Base-by-base conservation (phyloP, 306 rosid species). In the Dryas drummondii region DNA sequence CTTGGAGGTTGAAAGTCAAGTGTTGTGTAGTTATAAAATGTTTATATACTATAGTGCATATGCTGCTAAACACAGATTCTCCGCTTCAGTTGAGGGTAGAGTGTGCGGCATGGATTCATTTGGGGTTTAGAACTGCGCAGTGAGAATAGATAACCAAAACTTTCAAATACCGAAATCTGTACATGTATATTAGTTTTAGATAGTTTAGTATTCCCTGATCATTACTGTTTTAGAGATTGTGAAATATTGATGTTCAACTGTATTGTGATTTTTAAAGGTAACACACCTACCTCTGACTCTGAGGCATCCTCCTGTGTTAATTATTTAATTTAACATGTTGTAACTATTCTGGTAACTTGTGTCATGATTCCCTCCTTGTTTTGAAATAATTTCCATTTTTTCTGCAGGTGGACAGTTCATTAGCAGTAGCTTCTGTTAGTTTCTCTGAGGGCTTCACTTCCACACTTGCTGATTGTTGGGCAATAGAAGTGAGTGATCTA, bases 371-470 rank as follows among this genome's bases (percentile, higher is more conserved):
- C 17, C n/a, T 69, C 40, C 73, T 70, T 62, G 52, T 61, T 40
- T 59, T 74, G 53, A 68, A 42, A 15, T 41, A 61, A 32, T 32
- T 54, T 75, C 22, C 48, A 11, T 82, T 15, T 49, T 75, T 80
- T 42, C 59, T 19, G 27, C 89, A 94, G 97, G 93, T 44, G 71
- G 96, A 94, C 77, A 90, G 76, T 78, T 66, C 85, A 58, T 90
- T 94, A 76, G 78, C 85, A 49, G 96, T 90, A 10, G 87, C 97
- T 76, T 90, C 96, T 51, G 76, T 91, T 82, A 74, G 91, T 86
- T 91, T 91, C 88, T 81, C 90, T 1, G 86, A 83, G 82, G 84
- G 83, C 70, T 91, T 94, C 77, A 27, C 86, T 74, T 78, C 88
- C 27, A 60, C 91, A 57, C 91, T 94, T 27, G 77, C 80, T 50